Percentiles rank a stretch among this genome's conserved stretches.
phyloP scores from a whole-genome alignment of 495 filamentous ascomycete species.

The Xylaria longipes region DNA sequence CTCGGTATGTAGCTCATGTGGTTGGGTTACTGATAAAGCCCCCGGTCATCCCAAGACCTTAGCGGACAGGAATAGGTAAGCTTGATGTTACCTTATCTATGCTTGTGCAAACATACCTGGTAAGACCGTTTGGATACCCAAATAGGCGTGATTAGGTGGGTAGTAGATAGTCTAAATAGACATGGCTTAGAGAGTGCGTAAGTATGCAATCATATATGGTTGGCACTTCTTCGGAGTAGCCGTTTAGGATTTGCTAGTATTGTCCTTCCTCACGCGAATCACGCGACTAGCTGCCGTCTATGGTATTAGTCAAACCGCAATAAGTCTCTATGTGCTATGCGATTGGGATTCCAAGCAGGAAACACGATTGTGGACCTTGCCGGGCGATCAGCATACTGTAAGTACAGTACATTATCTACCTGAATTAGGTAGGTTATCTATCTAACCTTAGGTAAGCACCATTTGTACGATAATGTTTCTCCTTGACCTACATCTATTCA shows the following conservation, averaged over 20 bases:
- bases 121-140: background rate
- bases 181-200: background rate
- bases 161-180: background rate
- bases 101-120: background rate
- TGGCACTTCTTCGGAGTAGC: background rate
- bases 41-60: background rate
- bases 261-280: background rate
- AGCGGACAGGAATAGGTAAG: background rate
- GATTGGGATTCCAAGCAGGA: background rate
- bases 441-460: background rate
- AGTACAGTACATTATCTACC: no score
- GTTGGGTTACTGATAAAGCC: constrained; percentile 6
- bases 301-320: background rate
- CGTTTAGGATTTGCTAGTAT: background rate
- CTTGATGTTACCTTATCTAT: constrained; percentile 8
- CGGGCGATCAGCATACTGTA: no score
- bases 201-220: background rate
- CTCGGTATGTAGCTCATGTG: background rate
- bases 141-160: background rate
- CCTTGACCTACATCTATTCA: no score
- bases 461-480: background rate
- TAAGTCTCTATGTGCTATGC: background rate
- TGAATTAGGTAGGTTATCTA: background rate
- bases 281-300: background rate
- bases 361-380: background rate